Evolutionary conservation across 1,139 yeast genomes (phyloP).

Genomic region (Yamadazyma jaroonii): DNA sequence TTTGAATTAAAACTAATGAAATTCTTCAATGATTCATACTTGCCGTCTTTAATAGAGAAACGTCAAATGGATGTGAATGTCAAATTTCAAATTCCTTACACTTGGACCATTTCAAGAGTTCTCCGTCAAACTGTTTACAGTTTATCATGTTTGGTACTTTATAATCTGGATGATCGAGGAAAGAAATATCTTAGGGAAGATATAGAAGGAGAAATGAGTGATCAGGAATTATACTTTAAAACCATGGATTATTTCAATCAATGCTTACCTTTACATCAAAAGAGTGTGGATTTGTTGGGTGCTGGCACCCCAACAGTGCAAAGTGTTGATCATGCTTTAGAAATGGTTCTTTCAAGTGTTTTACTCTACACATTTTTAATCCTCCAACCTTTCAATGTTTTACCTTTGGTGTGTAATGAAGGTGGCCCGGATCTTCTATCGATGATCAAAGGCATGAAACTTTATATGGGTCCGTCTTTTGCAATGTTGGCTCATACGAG

Average conservation of each 20-base stretch:
- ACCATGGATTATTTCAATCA: conserved; percentile 5
- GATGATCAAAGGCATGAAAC: conserved; percentile 3
- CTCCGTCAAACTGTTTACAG: conserved; percentile 3
- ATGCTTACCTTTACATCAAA: conserved; percentile 2
- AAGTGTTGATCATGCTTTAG: conserved; percentile 3
- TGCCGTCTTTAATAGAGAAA: neutral
- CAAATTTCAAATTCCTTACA: conserved; percentile 2
- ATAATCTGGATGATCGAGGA: conserved; percentile 2
- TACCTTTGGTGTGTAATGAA: conserved; percentile 4
- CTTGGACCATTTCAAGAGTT: conserved; percentile 3
- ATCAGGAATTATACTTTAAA: neutral
- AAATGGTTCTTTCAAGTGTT: conserved; percentile 1
- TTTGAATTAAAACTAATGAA: conserved; percentile 6
- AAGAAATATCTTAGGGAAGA: neutral
- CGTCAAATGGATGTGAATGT: conserved; percentile 1
- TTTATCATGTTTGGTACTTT: conserved; percentile 5
- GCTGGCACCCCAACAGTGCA: neutral
- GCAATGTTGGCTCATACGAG: neutral
- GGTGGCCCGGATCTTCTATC: conserved; percentile 1
- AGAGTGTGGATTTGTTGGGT: neutral
- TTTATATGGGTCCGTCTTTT: conserved; percentile 3
- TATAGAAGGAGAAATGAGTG: neutral
- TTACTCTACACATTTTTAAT: conserved; percentile 4
- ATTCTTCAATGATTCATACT: conserved; percentile 3
- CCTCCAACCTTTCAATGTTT: conserved; percentile 4